These are phyloP conservation scores for Xylaria sp. DNA, from an alignment of 2,329 filamentous ascomycete genomes.

Conservation along the genomic window DNA sequence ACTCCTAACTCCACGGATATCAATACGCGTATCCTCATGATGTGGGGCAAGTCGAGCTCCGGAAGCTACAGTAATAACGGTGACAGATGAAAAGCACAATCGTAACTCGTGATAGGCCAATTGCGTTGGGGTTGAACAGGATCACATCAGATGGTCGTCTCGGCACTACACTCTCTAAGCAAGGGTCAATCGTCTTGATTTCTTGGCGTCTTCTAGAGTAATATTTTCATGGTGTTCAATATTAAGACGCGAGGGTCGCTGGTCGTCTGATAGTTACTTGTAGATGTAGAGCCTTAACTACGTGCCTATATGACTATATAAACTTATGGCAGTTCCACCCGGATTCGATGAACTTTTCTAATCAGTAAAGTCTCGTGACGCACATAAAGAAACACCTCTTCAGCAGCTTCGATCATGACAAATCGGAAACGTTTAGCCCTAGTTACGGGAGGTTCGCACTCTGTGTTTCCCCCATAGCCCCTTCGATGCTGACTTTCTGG, in stretches of 20 bases:
- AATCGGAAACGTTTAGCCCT: constrained; percentile 1
- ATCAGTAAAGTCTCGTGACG: not conserved
- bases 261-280: not conserved
- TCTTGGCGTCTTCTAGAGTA: not conserved
- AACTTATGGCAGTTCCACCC: not conserved
- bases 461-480: too few species aligned
- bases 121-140: not conserved
- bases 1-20: constrained; percentile 16
- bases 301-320: not conserved
- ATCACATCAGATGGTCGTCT: not conserved
- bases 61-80: not conserved
- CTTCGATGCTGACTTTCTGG: not conserved
- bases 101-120: not conserved
- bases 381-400: not conserved
- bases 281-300: not conserved
- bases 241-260: not conserved
- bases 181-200: not conserved
- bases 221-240: not conserved
- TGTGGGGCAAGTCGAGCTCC: not conserved
- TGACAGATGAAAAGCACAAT: not conserved
- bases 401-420: constrained; percentile 1
- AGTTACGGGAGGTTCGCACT: constrained; percentile 17
- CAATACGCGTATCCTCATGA: constrained; percentile 25
- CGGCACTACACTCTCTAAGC: not conserved
- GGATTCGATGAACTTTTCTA: not conserved